Base-by-base conservation (phyloP, 495 filamentous ascomycete species). In the Annulohypoxylon nitens region DNA sequence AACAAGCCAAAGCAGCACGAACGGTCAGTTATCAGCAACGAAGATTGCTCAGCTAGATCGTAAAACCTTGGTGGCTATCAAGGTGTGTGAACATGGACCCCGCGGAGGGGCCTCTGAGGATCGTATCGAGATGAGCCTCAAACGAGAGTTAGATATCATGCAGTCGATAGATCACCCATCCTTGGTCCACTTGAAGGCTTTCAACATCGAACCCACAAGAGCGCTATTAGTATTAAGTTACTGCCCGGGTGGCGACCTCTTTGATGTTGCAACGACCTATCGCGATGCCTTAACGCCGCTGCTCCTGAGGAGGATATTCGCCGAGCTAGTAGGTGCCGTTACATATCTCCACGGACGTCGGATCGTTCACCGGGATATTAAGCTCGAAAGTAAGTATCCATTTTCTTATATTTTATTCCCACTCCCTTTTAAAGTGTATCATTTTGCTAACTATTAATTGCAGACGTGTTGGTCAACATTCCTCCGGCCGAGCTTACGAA, bases 351-450 rank as follows among this genome's bases (percentile, higher is more conserved):
- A 99, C 81, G 83, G 85, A 33, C 79, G 92, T 75, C 92, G 87
- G 74, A 97, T 99, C 71, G 95, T 97, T 47, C 96, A 99, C 77
- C 90, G 96, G 26, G 96, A 99, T 81, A 97, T 99, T 77, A 99
- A 99, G 81, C 89, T 99, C 55, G 96, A 99, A 83, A 99, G 95
- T 97, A 85, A 82, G 92, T 83, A 57, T 61, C 61, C 69, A 61
- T 37, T 65, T 45, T 10, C 62, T 30, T 30, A 30, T 30, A 30
- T 30, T 4, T 9, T 64, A 57, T 14, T 43, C n/a, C 4, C n/a
- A 4, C n/a, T 12, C 64, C 54, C 10, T 53, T 43, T 43, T 26
- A 23, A 48, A 41, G 34, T 25, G 61, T 47, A 61, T 71, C 25
- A 4, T 33, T 70, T 54, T 66, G 16, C 74, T 78, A 68, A 76